Evolutionary conservation across 2,329 filamentous ascomycete species (phyloP).

Genomic region (Aschersonia sp.): DNA sequence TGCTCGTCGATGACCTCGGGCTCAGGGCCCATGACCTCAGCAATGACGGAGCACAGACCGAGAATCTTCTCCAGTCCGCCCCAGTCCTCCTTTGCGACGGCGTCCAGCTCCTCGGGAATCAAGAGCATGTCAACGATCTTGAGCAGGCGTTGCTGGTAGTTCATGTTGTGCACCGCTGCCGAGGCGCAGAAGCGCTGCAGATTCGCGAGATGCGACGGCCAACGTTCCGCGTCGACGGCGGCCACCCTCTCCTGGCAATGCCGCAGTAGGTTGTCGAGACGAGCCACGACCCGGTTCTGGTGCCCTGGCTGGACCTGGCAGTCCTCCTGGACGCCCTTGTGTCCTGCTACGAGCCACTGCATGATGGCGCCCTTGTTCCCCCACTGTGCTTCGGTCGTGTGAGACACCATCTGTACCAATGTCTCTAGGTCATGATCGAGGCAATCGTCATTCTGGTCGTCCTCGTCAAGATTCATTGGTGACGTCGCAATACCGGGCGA

Average conservation of each 20-base stretch:
- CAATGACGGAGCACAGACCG: slow-evolving; percentile 12
- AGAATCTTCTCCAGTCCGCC: slow-evolving; percentile 11
- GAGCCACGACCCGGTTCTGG: neutral
- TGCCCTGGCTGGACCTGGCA: neutral
- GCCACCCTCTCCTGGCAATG: neutral
- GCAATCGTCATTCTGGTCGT: neutral
- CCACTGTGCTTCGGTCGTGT: neutral
- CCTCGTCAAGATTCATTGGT: neutral
- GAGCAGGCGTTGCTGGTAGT: slow-evolving; percentile 9
- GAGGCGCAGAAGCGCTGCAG: slow-evolving; percentile 8
- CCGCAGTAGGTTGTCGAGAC: neutral
- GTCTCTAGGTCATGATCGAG: neutral
- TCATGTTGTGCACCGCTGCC: slow-evolving; percentile 3
- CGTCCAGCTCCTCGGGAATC: slow-evolving; percentile 13
- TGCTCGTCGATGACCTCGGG: slow-evolving; percentile 7
- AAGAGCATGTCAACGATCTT: slow-evolving; percentile 13
- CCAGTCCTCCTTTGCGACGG: slow-evolving; percentile 11
- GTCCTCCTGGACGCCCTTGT: neutral
- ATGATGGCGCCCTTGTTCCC: neutral
- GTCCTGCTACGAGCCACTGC: slow-evolving; percentile 7
- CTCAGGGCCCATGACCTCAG: slow-evolving; percentile 9
- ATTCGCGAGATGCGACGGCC: slow-evolving; percentile 10
- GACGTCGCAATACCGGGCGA: neutral
- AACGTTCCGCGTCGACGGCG: slow-evolving; percentile 1
- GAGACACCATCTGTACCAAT: neutral